Evolutionary conservation across 176 grass and related monocot species (phyloP).

Genomic region (Leersia perrieri): DNA sequence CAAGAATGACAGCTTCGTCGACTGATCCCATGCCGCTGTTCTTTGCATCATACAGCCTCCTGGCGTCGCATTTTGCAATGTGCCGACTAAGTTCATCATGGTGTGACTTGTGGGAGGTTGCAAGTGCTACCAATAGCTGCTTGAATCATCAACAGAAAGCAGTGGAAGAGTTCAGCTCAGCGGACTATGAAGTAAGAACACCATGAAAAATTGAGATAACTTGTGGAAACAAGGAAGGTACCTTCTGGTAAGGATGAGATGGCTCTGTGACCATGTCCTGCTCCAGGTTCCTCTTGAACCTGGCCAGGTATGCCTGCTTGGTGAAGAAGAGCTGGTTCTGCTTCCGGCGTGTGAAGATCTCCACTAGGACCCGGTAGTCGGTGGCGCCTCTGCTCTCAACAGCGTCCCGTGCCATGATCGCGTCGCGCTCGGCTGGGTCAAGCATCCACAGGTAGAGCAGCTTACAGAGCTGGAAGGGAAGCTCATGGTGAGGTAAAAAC

Average conservation of each 20-base stretch:
- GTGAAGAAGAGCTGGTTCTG: slow-evolving; percentile 93
- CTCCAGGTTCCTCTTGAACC: slow-evolving; percentile 80
- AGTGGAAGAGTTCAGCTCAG: background rate
- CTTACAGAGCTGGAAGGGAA: slow-evolving; percentile 48
- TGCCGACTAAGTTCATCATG: slow-evolving; percentile 65
- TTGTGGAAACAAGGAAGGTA: background rate
- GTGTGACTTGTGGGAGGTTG: slow-evolving; percentile 81
- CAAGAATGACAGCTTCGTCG: slow-evolving; percentile 69
- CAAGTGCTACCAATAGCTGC: slow-evolving; percentile 78
- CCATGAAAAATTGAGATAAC: background rate
- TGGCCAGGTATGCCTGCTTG: slow-evolving; percentile 68
- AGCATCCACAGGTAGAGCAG: slow-evolving; percentile 86
- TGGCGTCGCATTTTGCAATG: slow-evolving; percentile 93
- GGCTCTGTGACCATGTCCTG: slow-evolving; percentile 74
- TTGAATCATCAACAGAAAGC: background rate
- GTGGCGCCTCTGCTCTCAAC: slow-evolving; percentile 31
- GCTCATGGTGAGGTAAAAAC: background rate
- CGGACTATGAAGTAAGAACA: background rate
- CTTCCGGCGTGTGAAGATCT: slow-evolving; percentile 87
- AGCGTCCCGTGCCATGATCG: slow-evolving; percentile 54
- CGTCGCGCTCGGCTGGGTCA: slow-evolving; percentile 70
- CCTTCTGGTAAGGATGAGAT: slow-evolving; percentile 65
- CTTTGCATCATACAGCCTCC: slow-evolving; percentile 62
- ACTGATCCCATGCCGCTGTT: slow-evolving; percentile 46
- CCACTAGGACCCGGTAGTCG: slow-evolving; percentile 56